Evolutionary conservation across 1,284 basidiomycete species (phyloP), one percentile per base, ranked within the genome.

Genomic region (Melampsora abietis-canadensis): DNA sequence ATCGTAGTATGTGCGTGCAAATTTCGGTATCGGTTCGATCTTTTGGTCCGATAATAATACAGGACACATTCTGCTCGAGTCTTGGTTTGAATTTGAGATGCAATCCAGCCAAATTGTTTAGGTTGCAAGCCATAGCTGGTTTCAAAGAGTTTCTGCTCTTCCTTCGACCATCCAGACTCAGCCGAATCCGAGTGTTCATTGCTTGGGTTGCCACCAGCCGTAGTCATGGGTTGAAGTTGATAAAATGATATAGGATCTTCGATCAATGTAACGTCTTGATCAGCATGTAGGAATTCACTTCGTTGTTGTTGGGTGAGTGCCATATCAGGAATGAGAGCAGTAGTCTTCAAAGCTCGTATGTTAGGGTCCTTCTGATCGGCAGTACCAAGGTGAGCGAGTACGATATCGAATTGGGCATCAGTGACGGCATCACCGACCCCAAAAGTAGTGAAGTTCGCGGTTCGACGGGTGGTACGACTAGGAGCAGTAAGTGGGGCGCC

Each of bases 51-150:
- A 54, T 75, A 75, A 66, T 75, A 75, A 60, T 68, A 65, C 17
- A 75, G 34, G 4, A 75, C 73, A 75, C 73, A 75, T 75, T 75
- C 66, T 17, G 66, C 59, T 24, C 73, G 54, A 44, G 19, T 75
- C 48, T 68, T 75, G n/a, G 73, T 68, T 48, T 30, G 31, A 44
- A 75, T 57, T 21, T 68, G 65, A 40, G 65, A 68, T 10, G 73
- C 65, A 44, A 75, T 75, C 54, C 59, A 75, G 34, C 73, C 73
- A 48, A 75, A 75, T 57, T 75, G 73, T 68, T 75, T 75, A n/a
- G 73, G 73, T 57, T 68, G 73, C 4, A 48, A 21, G 2, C 59
- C 44, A 64, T 75, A 75, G 27, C 44, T 54, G 17, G 47, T 51
- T 44, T 75, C 73, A 57, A 75, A 75, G 4, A 59, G 40, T 59